Conservation (phyloP, 345 rosid species). For the Clausena lansium region DNA sequence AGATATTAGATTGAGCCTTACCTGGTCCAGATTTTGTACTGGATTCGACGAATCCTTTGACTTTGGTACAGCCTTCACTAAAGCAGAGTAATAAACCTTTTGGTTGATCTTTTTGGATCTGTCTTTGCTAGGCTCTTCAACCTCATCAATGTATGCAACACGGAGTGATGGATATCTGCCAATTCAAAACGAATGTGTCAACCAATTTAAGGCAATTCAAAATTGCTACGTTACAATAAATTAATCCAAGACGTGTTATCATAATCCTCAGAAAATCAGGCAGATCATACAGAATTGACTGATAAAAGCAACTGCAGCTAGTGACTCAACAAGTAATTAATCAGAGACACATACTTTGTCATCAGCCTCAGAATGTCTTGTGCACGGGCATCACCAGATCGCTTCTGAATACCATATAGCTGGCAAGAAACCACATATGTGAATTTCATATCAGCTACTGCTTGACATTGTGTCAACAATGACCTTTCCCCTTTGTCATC, state of each 20-base stretch:
- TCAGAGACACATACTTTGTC: constrained; percentile 54
- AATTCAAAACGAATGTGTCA: constrained; percentile 14
- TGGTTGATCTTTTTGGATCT: constrained; percentile 57
- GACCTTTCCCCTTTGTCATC: constrained; percentile 84
- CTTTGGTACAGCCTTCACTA: constrained; percentile 88
- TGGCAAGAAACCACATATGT: constrained; percentile 96
- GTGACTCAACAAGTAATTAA: constrained; percentile 1
- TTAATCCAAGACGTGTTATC: constrained; percentile 34
- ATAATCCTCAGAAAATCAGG: constrained; percentile 71
- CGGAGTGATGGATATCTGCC: constrained; percentile 97
- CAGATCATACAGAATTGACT: constrained; percentile 17
- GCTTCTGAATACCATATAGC: constrained; percentile 88
- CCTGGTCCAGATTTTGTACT: constrained; percentile 92
- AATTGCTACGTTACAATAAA: background rate
- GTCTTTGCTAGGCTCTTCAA: constrained; percentile 81
- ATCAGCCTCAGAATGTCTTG: constrained; percentile 87
- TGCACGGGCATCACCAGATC: constrained; percentile 81
- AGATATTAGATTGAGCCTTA: constrained; percentile 19
- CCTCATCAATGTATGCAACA: constrained; percentile 97
- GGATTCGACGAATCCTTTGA: constrained; percentile 81
- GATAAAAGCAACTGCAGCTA: constrained; percentile 12
- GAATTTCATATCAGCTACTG: constrained; percentile 98
- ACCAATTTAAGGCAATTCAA: constrained; percentile 13
- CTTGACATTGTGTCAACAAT: constrained; percentile 88
- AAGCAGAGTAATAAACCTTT: constrained; percentile 82